Conservation (phyloP, 73 alveolate species). For the Symbiodinium natans region DNA sequence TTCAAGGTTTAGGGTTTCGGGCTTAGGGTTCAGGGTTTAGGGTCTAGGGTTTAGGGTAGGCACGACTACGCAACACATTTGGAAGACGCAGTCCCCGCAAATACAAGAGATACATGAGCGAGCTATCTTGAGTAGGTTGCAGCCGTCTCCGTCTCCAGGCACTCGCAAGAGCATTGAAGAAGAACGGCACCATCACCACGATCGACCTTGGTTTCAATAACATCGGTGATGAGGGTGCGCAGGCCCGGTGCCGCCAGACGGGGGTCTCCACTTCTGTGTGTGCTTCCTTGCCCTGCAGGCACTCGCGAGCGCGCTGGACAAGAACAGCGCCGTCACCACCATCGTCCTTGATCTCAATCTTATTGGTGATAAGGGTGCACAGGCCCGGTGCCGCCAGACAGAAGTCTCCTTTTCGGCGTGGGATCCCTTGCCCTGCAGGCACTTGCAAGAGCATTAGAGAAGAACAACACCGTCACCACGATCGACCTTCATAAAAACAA, state of each 20-base stretch:
- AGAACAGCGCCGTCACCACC: background rate
- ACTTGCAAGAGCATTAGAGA: too few relatives aligned
- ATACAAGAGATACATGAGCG: too few relatives aligned
- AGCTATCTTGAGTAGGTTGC: background rate
- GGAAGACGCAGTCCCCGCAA: background rate
- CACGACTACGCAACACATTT: background rate
- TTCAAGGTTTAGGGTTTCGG: background rate
- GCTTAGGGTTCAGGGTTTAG: background rate
- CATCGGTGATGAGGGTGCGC: too few relatives aligned
- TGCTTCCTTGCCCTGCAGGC: background rate
- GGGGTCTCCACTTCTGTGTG: too few relatives aligned
- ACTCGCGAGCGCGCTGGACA: background rate
- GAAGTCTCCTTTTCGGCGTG: background rate
- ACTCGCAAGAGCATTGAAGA: too few relatives aligned
- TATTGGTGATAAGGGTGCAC: background rate
- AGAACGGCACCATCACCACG: too few relatives aligned
- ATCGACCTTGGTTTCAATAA: too few relatives aligned
- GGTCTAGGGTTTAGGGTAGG: background rate
- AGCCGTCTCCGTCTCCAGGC: background rate
- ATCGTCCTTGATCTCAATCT: background rate
- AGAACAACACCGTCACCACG: background rate
- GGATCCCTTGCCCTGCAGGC: background rate
- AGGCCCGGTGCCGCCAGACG: too few relatives aligned
- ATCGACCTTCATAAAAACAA: background rate
- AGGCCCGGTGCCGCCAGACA: background rate